Percentiles rank a stretch among this genome's conserved stretches.
Conservation (phyloP, 768 basidiomycete species). For the Tephrocybe sp. region DNA sequence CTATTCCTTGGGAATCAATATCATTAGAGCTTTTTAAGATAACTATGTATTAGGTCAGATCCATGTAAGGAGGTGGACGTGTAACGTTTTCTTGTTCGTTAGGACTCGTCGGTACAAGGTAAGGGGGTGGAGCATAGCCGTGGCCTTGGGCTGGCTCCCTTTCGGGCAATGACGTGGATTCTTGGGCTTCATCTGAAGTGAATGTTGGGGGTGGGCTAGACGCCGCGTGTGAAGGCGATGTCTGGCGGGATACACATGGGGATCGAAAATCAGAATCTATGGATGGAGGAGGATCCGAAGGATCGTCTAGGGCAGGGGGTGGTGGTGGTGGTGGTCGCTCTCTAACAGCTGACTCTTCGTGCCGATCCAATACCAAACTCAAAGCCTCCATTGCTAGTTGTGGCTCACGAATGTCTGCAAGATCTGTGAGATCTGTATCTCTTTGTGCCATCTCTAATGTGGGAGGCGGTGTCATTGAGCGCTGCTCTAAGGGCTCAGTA, state of each 20-base stretch:
- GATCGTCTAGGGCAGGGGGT: conserved; percentile 74
- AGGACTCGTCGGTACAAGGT: conserved; percentile 53
- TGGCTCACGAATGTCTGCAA: conserved; percentile 56
- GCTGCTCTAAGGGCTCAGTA: conserved; percentile 61
- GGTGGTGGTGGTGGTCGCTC: conserved; percentile 70
- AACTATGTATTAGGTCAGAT: conserved; percentile 27
- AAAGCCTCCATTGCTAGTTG: conserved; percentile 55
- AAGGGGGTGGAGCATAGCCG: conserved; percentile 76
- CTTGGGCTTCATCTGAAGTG: conserved; percentile 25
- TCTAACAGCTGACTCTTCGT: conserved; percentile 33
- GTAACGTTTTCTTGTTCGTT: conserved; percentile 51
- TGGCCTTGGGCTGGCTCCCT: conserved; percentile 36
- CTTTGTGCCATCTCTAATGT: conserved; percentile 70
- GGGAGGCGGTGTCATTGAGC: conserved; percentile 69
- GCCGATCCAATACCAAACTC: conserved; percentile 54
- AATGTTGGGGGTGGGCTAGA: conserved; percentile 30
- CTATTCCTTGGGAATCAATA: background rate
- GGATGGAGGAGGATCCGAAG: conserved; percentile 83
- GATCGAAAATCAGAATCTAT: conserved; percentile 78
- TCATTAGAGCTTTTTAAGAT: conserved; percentile 4
- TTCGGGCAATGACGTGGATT: conserved; percentile 27
- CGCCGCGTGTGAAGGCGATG: conserved; percentile 30
- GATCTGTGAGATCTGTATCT: conserved; percentile 67
- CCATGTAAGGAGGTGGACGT: conserved; percentile 63
- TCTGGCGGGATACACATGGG: conserved; percentile 34